phyloP scores from a whole-genome alignment of 2,329 filamentous ascomycete species.

The Trichoderma harzianum region DNA sequence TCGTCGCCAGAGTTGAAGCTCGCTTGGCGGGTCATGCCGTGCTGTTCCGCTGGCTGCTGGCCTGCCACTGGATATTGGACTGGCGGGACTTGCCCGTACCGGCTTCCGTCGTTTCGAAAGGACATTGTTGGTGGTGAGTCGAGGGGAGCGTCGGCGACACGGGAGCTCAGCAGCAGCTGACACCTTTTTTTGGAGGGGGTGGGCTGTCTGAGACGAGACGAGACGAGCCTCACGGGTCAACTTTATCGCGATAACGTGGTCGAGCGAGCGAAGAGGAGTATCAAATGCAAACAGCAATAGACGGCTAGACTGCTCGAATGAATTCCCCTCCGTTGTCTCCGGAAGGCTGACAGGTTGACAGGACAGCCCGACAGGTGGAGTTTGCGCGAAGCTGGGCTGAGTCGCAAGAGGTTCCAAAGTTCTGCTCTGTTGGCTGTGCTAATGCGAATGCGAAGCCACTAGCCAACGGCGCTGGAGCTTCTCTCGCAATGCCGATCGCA shows the following conservation, averaged over 20 bases:
- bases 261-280: background rate
- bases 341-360: conserved; percentile 12
- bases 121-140: conserved; percentile 47
- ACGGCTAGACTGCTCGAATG: background rate
- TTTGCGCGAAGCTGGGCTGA: background rate
- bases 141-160: conserved; percentile 1
- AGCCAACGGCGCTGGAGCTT: background rate
- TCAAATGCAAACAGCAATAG: background rate
- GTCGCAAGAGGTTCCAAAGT: background rate
- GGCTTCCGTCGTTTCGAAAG: conserved; percentile 59
- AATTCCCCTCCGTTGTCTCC: conserved; percentile 7
- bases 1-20: conserved; percentile 80
- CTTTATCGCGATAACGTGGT: conserved; percentile 17
- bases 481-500: background rate
- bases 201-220: conserved; percentile 14
- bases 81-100: conserved; percentile 64
- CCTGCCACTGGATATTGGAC: conserved; percentile 58
- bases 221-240: conserved; percentile 22
- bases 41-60: conserved; percentile 32
- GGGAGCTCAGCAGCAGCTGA: conserved; percentile 1
- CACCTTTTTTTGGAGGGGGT: background rate
- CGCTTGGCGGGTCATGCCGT: conserved; percentile 49
- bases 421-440: background rate
- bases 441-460: background rate
- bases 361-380: conserved; percentile 6